Evolutionary conservation across 2,329 filamentous ascomycete species (phyloP).

Genomic region (Furcasterigmium furcatum): DNA sequence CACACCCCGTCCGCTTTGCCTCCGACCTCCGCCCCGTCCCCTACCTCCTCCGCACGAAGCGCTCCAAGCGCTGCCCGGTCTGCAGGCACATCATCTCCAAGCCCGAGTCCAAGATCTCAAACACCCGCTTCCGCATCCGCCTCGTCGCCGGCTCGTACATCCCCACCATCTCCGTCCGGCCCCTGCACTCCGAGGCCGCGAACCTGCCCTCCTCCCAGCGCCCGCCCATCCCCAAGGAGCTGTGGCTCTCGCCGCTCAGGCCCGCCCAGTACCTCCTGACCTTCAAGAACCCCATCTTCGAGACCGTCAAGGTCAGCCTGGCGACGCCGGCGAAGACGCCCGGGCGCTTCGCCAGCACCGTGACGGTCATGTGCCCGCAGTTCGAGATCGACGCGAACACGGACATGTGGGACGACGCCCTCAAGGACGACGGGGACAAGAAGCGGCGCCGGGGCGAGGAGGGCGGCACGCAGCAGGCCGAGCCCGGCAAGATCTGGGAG

Average conservation of each 20-base stretch:
- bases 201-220: constrained; percentile 15
- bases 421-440: constrained; percentile 51
- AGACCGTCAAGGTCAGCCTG: constrained; percentile 80
- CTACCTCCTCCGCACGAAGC: constrained; percentile 82
- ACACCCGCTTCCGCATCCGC: constrained; percentile 88
- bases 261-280: constrained; percentile 82
- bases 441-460: constrained; percentile 36
- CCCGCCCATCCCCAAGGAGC: constrained; percentile 27
- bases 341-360: constrained; percentile 70
- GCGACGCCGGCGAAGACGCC: constrained; percentile 80
- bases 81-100: constrained; percentile 96
- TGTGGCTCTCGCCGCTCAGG: constrained; percentile 52
- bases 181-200: constrained; percentile 41
- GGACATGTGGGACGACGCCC: constrained; percentile 82
- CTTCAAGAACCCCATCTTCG: constrained; percentile 91
- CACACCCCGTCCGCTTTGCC: constrained; percentile 58
- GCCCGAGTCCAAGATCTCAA: constrained; percentile 85
- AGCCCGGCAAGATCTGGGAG: constrained; percentile 96
- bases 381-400: constrained; percentile 94
- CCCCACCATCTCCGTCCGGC: constrained; percentile 72
- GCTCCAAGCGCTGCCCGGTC: constrained; percentile 86
- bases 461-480: constrained; percentile 55
- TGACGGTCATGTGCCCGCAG: constrained; percentile 90
- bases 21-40: constrained; percentile 78
- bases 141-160: constrained; percentile 87